These are phyloP conservation scores for Diaporthe vaccinii DNA, from an alignment of 2,329 filamentous ascomycete genomes.

Conservation along the genomic window DNA sequence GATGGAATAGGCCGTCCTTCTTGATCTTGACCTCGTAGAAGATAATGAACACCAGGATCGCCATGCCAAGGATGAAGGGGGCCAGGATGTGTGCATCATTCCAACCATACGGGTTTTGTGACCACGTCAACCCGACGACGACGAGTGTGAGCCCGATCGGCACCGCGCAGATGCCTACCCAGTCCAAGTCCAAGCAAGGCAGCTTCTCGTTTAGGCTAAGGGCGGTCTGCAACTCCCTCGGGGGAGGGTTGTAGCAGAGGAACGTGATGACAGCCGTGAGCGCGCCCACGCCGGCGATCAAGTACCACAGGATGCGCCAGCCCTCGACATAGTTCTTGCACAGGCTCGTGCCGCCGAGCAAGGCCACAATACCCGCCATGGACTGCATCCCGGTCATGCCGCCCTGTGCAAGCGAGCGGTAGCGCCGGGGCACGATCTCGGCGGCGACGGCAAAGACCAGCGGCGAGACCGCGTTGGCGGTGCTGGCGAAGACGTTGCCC, in stretches of 20 bases:
- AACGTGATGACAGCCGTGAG: neutral
- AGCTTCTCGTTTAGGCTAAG: neutral
- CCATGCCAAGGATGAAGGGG: neutral
- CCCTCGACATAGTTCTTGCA: conserved; percentile 7
- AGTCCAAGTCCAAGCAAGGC: neutral
- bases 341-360: neutral
- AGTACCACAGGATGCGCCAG: conserved; percentile 10
- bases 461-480: conserved; percentile 2
- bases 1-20: conserved; percentile 3
- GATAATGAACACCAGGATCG: neutral
- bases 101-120: conserved; percentile 5
- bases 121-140: neutral
- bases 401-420: neutral
- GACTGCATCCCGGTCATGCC: conserved; percentile 3
- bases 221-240: neutral
- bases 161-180: neutral
- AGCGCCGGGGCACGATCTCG: conserved; percentile 1
- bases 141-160: neutral
- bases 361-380: neutral
- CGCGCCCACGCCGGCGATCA: neutral
- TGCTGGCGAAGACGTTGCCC: neutral
- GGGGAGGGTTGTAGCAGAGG: conserved; percentile 10
- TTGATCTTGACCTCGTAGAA: conserved; percentile 7
- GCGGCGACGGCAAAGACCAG: neutral
- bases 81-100: conserved; percentile 1